Evolutionary conservation across 345 rosid species (phyloP).

Genomic region (Syzygium aqueum): DNA sequence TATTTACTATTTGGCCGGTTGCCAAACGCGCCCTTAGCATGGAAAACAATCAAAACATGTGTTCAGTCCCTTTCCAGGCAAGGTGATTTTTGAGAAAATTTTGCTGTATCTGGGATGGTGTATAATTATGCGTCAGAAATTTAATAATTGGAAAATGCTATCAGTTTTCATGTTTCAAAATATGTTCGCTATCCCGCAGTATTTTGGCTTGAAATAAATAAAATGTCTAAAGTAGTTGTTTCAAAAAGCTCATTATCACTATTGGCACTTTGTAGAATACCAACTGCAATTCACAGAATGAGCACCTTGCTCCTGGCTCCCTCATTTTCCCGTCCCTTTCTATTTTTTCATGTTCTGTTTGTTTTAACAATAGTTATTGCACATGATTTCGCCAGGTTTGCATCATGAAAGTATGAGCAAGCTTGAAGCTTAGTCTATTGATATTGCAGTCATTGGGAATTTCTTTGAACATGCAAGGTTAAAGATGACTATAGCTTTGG

Average conservation of each 20-base stretch:
- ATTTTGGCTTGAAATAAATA: not conserved
- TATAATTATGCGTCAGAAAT: not conserved
- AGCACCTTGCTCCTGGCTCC: not conserved
- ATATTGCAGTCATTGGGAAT: not conserved
- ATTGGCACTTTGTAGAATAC: not conserved
- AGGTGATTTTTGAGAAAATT: not conserved
- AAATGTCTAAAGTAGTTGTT: not conserved
- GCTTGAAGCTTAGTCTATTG: not conserved
- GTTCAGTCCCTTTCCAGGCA: not conserved
- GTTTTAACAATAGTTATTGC: not conserved
- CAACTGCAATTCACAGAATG: not conserved
- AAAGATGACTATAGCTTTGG: not conserved
- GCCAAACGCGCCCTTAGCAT: not conserved
- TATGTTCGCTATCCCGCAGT: not conserved
- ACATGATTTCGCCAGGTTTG: not conserved
- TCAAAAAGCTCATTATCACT: not conserved
- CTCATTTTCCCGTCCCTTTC: not conserved
- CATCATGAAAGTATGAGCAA: not conserved
- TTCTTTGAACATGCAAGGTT: not conserved
- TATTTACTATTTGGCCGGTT: too few relatives aligned
- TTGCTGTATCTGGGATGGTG: not conserved
- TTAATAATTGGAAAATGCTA: not conserved
- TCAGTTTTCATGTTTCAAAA: not conserved
- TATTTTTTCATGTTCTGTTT: not conserved
- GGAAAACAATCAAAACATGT: not conserved